Evolutionary conservation across 2,329 filamentous ascomycete species (phyloP).

Genomic region (Fusarium zealandicum): DNA sequence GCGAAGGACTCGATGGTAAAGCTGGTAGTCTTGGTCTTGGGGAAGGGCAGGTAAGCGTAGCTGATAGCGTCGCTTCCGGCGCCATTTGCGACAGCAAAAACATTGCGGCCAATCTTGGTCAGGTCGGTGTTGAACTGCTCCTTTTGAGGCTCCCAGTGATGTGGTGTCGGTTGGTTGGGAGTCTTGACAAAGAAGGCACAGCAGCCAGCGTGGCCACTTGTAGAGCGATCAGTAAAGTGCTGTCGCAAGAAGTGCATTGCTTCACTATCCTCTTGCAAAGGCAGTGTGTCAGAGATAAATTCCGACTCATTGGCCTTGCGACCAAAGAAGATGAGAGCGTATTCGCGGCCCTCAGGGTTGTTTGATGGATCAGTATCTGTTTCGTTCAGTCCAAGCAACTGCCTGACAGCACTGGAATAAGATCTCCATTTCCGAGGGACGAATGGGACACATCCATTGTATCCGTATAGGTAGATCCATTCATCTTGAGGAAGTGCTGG

Average conservation of each 20-base stretch:
- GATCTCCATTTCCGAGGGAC: conserved; percentile 29
- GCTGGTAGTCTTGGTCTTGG: conserved; percentile 1
- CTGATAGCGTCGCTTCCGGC: conserved; percentile 8
- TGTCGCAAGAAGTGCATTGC: conserved; percentile 1
- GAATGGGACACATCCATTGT: conserved; percentile 45
- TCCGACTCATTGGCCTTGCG: not conserved
- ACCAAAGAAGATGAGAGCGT: conserved; percentile 26
- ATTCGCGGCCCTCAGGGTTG: not conserved
- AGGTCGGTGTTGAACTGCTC: conserved; percentile 27
- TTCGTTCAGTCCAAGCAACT: conserved; percentile 32
- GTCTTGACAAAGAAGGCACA: conserved; percentile 37
- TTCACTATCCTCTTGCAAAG: conserved; percentile 3
- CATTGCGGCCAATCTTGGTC: conserved; percentile 19
- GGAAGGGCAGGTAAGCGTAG: conserved; percentile 36
- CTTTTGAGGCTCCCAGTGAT: conserved; percentile 33
- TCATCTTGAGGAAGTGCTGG: not conserved
- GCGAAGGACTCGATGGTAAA: conserved; percentile 31
- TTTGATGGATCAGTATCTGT: no score
- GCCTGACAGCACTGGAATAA: conserved; percentile 32
- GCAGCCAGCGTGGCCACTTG: conserved; percentile 10
- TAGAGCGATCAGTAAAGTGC: conserved; percentile 3
- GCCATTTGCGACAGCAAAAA: conserved; percentile 6
- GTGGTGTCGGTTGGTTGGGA: conserved; percentile 1
- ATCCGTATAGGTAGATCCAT: conserved; percentile 38
- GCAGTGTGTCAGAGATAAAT: conserved; percentile 12